Base-by-base conservation (phyloP, 352 stramenopile genomes). In the Phytophthora rubi region DNA sequence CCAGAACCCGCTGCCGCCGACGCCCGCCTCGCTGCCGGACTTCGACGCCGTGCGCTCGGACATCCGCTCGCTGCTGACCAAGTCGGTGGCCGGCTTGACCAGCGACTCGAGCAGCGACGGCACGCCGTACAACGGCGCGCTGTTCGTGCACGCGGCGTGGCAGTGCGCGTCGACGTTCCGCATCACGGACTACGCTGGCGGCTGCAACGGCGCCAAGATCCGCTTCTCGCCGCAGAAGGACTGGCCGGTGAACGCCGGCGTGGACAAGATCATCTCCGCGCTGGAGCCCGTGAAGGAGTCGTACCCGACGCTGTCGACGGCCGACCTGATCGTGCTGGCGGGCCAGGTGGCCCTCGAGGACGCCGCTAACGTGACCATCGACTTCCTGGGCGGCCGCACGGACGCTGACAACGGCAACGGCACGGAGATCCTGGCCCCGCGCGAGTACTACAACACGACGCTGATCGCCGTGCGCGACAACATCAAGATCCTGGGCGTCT, bases 401-500 rank as follows among this genome's bases (percentile, higher is more conserved):
- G 97, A 98, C 75, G 85, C 86, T 18, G 59, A 77, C 1, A 82
- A 84, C 65, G 88, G 83, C 15, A 83, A 79, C 26, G 83, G 68
- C 26, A 89, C 64, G 81, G 96, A 58, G 75, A 98, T 28, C 95
- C 94, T 49, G 85, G 98, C 81, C 91, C 94, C 49, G 79, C 59
- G 97, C 70, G 92, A 94, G 72, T 94, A 93, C 57, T 85, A 80
- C 42, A 79, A 78, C 55, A 82, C 68, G 18, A 96, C 85, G 1
- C 85, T 86, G 66, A 76, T 82, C 47, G 91, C 98, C 71, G 77
- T 98, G 54, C 82, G 95, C 39, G 90, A 97, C 68, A 87, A 98
- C 55, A 98, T 98, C 74, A 85, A 91, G 55, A 82, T 95, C 65
- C 93, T 98, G 90, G 91, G 94, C 26, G 96, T 98, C 58, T 82